Percentiles rank a stretch among this genome's conserved stretches.
phyloP scores from a whole-genome alignment of 768 basidiomycete genomes.

The Trametes punicea region DNA sequence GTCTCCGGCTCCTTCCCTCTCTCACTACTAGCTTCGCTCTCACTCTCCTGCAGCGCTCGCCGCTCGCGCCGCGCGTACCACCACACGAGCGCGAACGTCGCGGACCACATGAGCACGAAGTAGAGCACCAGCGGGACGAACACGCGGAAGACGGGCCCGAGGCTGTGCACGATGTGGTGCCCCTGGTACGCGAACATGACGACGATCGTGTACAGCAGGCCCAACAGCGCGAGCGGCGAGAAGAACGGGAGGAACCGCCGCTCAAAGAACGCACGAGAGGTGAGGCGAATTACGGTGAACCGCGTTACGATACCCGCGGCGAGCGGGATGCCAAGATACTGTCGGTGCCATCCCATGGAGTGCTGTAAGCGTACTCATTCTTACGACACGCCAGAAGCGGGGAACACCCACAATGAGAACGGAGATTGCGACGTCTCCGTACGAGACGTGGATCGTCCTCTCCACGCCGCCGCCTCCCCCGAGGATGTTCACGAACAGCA shows the following conservation, averaged over 20 bases:
- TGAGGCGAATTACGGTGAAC: conserved; percentile 43
- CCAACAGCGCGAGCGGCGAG: conserved; percentile 65
- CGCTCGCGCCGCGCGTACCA: conserved; percentile 39
- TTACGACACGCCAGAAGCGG: not conserved
- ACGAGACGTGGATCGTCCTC: conserved; percentile 45
- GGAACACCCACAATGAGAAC: conserved; percentile 61
- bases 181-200: conserved; percentile 62
- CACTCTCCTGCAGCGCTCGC: not conserved
- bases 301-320: conserved; percentile 70
- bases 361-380: not conserved
- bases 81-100: conserved; percentile 56
- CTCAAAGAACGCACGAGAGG: conserved; percentile 47
- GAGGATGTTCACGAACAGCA: conserved; percentile 73
- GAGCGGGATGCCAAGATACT: conserved; percentile 85
- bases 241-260: conserved; percentile 65
- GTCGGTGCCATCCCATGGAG: not conserved
- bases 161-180: conserved; percentile 66
- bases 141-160: conserved; percentile 75
- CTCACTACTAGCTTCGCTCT: not conserved
- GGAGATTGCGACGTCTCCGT: conserved; percentile 58
- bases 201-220: conserved; percentile 77
- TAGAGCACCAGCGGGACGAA: conserved; percentile 80
- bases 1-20: not conserved
- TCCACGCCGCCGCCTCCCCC: conserved; percentile 38
- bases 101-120: conserved; percentile 73